These are phyloP conservation scores for Hygrophoropsis aurantiaca DNA, from an alignment of 768 basidiomycete genomes.

Conservation along the genomic window DNA sequence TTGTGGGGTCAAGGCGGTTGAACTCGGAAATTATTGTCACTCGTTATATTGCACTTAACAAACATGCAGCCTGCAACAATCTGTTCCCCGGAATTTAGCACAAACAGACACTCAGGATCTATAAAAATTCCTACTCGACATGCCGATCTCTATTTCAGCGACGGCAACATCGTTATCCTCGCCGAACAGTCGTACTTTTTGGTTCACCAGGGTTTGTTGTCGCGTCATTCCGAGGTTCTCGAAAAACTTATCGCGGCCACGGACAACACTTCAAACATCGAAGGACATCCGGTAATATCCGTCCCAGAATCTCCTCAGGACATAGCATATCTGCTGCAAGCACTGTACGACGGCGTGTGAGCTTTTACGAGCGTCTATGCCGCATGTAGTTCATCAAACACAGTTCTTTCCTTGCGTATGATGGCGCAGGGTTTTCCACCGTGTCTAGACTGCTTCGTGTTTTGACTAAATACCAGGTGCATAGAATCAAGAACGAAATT, in stretches of 20 bases:
- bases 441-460: constrained; percentile 60
- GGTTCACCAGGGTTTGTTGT: constrained; percentile 66
- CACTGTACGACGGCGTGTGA: constrained; percentile 73
- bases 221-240: constrained; percentile 60
- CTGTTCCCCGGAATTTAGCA: constrained; percentile 42
- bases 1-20: no score
- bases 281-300: constrained; percentile 56
- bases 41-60: no score
- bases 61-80: constrained; percentile 1
- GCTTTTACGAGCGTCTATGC: constrained; percentile 22
- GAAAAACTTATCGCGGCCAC: constrained; percentile 37
- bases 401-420: constrained; percentile 49
- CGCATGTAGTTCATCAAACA: constrained; percentile 13
- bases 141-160: constrained; percentile 58
- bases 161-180: constrained; percentile 69
- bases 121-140: constrained; percentile 37
- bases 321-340: constrained; percentile 56
- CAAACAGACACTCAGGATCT: constrained; percentile 36
- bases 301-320: constrained; percentile 58
- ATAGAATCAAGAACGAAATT: constrained; percentile 55
- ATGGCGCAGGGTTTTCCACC: constrained; percentile 48
- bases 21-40: no score
- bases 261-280: constrained; percentile 32
- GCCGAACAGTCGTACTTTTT: constrained; percentile 60
- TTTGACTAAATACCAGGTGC: constrained; percentile 62